Conservation (phyloP, 441 rosid species). For the Pelargonium cotyledonis region DNA sequence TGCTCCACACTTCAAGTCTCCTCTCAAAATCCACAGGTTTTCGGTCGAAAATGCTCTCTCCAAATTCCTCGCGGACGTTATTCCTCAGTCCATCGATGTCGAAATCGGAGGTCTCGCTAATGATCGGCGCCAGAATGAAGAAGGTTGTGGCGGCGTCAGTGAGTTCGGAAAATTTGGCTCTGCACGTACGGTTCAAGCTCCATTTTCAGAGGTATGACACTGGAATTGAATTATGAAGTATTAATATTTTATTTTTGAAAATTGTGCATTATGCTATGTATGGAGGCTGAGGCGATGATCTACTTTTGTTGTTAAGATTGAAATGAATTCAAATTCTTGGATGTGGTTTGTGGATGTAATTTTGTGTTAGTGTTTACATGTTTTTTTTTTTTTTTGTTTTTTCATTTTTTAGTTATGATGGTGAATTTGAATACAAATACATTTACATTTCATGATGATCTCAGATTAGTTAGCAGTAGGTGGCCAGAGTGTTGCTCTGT, state of each 20-base stretch:
- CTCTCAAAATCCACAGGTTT: conserved; percentile 29
- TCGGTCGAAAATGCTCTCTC: conserved; percentile 52
- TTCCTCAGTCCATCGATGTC: conserved; percentile 43
- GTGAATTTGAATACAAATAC: neutral
- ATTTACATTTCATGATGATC: neutral
- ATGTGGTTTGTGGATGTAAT: conserved; percentile 1
- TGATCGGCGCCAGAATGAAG: conserved; percentile 15
- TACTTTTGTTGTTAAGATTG: neutral
- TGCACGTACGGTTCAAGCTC: conserved; percentile 10
- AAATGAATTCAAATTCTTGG: neutral
- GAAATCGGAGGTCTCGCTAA: conserved; percentile 27
- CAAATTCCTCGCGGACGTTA: conserved; percentile 43
- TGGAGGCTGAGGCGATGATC: neutral
- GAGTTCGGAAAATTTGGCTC: conserved; percentile 4
- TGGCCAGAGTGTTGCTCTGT: neutral
- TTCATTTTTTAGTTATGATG: neutral
- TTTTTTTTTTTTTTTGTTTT: neutral
- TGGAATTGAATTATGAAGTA: no score
- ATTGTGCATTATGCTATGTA: neutral
- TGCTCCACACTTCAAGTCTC: conserved; percentile 23
- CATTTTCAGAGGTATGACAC: conserved; percentile 21
- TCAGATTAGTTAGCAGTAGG: neutral
- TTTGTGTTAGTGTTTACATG: neutral
- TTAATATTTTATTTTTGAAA: no score
- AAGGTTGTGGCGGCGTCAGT: conserved; percentile 8